phyloP scores from a whole-genome alignment of 805 yeast species.

The Ascoidea asiatica region DNA sequence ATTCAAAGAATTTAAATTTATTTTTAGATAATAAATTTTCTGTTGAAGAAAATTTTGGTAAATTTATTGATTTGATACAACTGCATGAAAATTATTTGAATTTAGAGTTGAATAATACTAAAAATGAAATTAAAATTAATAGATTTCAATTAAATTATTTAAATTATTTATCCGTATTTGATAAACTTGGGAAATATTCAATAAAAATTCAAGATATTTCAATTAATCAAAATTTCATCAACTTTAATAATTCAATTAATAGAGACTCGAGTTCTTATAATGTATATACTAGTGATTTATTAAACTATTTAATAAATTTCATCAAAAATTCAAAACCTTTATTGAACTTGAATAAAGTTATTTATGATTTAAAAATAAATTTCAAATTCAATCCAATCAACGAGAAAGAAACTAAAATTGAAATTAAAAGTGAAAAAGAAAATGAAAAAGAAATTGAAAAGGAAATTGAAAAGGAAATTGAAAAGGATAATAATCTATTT shows the following conservation, averaged over 20 bases:
- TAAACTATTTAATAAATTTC: conserved; percentile 35
- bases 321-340: conserved; percentile 36
- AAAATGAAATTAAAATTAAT: conserved; percentile 5
- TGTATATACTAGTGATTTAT: conserved; percentile 31
- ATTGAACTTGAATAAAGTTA: conserved; percentile 21
- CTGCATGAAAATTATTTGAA: conserved; percentile 43
- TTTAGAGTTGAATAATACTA: conserved; percentile 21
- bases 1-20: conserved; percentile 34
- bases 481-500: conserved; percentile 19
- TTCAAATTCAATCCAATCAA: no score
- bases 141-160: conserved; percentile 23
- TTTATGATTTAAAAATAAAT: conserved; percentile 16
- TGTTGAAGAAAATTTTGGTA: conserved; percentile 52
- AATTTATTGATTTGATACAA: conserved; percentile 39
- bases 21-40: conserved; percentile 37
- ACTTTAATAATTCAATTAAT: conserved; percentile 14
- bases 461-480: conserved; percentile 2
- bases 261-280: conserved; percentile 23
- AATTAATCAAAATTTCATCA: no score
- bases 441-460: conserved; percentile 4
- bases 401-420: conserved; percentile 13
- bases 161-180: conserved; percentile 35
- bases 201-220: no score
- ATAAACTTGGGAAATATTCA: conserved; percentile 21
- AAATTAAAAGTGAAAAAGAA: conserved; percentile 9